Base-by-base conservation (phyloP, 306 rosid genomes). In the Quercus rubra region DNA sequence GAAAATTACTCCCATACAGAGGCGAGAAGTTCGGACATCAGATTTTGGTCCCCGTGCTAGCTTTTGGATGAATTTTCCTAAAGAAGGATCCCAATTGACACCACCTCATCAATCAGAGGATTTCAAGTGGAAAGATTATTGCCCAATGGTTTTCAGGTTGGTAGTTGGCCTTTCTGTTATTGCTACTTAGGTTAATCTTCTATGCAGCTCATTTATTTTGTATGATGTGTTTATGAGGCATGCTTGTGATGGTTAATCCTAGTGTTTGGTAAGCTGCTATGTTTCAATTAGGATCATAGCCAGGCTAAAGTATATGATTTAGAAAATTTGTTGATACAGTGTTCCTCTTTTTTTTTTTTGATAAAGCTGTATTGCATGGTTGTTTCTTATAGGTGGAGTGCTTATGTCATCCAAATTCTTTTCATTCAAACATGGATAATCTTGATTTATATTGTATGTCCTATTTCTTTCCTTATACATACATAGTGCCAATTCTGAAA, bases 21-120 rank as follows among this genome's bases (percentile, higher is more conserved):
- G 95, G 80, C 92, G 99, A 79, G 96, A 91, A 89, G 98, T 95
- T 81, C 88, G 99, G 61, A 77, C 86, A 79, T 90, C 98, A 5
- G 99, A 95, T 82, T 95, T 95, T 71, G 97, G 99, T 75, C 96
- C 98, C 69, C 89, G 90, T 75, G 99, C 99, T 76, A 95, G 99
- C 88, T 95, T 95, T 88, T 95, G 99, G 99, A 95, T 93, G 99
- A 93, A 83, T 81, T 95, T 95, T 88, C 99, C 99, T 11, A 93
- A 78, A 87, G 94, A 90, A 82, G 99, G 99, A 74, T 95, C 99
- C 55, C 98, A 93, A 52, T 77, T 95, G 90, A 95, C 99, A 71
- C 99, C 98, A 27, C 73, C 98, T 83, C 99, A 95, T 85, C 99
- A 90, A 57, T 95, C 99, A 5, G 99, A 93, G 72, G 97, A 89